These are phyloP conservation scores for Azolla pinnata DNA, from an alignment of 75 land plant genomes.

Conservation along the genomic window DNA sequence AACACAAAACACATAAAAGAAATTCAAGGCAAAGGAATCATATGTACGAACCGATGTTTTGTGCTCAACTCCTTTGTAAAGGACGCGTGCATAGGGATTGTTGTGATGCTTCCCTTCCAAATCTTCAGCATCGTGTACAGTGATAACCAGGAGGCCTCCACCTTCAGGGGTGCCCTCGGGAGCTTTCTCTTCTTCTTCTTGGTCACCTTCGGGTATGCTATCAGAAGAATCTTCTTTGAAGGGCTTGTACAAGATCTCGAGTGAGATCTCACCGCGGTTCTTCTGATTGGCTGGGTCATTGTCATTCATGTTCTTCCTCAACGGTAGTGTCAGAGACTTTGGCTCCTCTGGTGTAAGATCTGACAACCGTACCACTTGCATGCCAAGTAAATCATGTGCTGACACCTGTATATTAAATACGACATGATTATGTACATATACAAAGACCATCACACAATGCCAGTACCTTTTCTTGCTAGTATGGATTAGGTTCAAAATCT, in stretches of 20 bases:
- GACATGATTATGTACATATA: too few species aligned
- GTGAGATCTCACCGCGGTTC: conserved; percentile 51
- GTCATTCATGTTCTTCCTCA: conserved; percentile 55
- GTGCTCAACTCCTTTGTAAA: conserved; percentile 56
- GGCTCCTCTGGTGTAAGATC: conserved; percentile 62
- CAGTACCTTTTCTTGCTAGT: too few species aligned
- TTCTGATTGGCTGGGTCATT: conserved; percentile 67
- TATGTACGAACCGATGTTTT: conserved; percentile 89
- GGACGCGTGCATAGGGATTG: conserved; percentile 56
- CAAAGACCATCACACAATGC: too few species aligned
- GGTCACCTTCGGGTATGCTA: conserved; percentile 17
- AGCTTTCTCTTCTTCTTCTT: conserved; percentile 50
- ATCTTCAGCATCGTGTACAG: conserved; percentile 62
- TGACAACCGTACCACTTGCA: conserved; percentile 50
- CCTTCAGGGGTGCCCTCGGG: conserved; percentile 72
- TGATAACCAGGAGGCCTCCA: conserved; percentile 68
- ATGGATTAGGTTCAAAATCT: too few species aligned
- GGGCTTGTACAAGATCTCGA: conserved; percentile 53
- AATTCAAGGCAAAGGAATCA: too few species aligned
- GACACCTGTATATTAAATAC: conserved; percentile 43
- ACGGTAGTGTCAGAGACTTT: conserved; percentile 40
- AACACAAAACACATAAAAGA: too few species aligned
- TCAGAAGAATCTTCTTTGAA: conserved; percentile 70
- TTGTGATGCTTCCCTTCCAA: conserved; percentile 87
- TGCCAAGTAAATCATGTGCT: conserved; percentile 60